These are phyloP conservation scores for Kodamaea derodonti DNA, from an alignment of 1,139 yeast species.

Conservation along the genomic window DNA sequence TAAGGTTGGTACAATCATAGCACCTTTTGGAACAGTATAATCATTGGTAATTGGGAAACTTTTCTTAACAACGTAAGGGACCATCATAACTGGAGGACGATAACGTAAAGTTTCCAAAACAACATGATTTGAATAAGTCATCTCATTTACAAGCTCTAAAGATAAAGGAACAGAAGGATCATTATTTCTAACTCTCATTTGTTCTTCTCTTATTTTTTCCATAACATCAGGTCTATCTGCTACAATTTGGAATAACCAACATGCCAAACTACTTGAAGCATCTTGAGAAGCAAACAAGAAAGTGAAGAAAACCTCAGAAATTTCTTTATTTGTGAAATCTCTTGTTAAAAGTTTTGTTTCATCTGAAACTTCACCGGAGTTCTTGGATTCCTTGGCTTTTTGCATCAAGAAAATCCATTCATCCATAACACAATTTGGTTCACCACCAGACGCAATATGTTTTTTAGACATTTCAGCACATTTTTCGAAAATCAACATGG, in stretches of 20 bases:
- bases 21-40: conserved; percentile 92
- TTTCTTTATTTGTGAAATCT: conserved; percentile 85
- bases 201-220: conserved; percentile 85
- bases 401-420: conserved; percentile 89
- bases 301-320: conserved; percentile 93
- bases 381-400: conserved; percentile 57
- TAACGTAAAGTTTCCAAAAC: conserved; percentile 89
- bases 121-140: conserved; percentile 85
- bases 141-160: conserved; percentile 72
- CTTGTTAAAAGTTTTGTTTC: conserved; percentile 61
- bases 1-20: conserved; percentile 93
- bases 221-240: conserved; percentile 93
- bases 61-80: conserved; percentile 89
- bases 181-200: conserved; percentile 73
- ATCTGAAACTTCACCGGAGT: conserved; percentile 23
- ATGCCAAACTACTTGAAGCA: conserved; percentile 95
- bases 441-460: conserved; percentile 73
- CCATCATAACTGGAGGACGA: conserved; percentile 98
- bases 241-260: conserved; percentile 95
- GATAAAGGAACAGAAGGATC: conserved; percentile 61
- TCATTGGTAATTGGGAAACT: conserved; percentile 75
- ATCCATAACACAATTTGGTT: conserved; percentile 87
- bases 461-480: conserved; percentile 87
- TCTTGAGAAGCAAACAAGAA: conserved; percentile 97
- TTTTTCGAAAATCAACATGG: conserved; percentile 83